These are phyloP conservation scores for Rhizopus microsporus DNA, from an alignment of 371 early-diverging fungal genomes.

Conservation along the genomic window DNA sequence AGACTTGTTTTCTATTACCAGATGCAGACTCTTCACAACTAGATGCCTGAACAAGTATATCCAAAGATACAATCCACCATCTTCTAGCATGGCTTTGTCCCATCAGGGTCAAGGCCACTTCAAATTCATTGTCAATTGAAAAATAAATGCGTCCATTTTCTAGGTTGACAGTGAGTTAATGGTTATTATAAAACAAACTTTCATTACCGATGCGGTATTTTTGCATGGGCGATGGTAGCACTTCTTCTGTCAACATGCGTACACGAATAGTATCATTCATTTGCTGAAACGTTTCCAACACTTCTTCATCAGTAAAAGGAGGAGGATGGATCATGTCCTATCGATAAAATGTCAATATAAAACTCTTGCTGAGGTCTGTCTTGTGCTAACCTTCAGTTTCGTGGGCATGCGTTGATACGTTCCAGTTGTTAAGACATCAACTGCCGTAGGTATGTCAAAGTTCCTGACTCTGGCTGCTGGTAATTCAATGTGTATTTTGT, in stretches of 20 bases:
- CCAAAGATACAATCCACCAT: conserved; percentile 64
- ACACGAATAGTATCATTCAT: conserved; percentile 73
- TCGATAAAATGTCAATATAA: conserved; percentile 15
- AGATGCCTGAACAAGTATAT: conserved; percentile 51
- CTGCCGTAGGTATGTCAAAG: conserved; percentile 75
- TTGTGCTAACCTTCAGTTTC: conserved; percentile 38
- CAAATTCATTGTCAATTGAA: conserved; percentile 69
- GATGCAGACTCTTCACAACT: conserved; percentile 31
- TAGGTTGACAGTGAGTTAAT: conserved; percentile 3
- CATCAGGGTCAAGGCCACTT: conserved; percentile 60
- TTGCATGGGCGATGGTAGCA: conserved; percentile 65
- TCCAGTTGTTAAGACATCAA: conserved; percentile 76
- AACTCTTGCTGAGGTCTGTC: neutral
- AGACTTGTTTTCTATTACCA: conserved; percentile 20
- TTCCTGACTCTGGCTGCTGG: conserved; percentile 72
- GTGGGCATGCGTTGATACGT: conserved; percentile 71
- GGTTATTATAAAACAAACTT: neutral
- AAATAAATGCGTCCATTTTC: conserved; percentile 68
- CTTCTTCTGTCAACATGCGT: conserved; percentile 65
- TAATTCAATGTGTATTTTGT: conserved; percentile 62
- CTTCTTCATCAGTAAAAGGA: conserved; percentile 56
- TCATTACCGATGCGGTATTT: conserved; percentile 51
- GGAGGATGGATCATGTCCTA: conserved; percentile 57
- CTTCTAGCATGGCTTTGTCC: conserved; percentile 52
- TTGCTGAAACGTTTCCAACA: conserved; percentile 54